Base-by-base conservation (phyloP, 2,329 filamentous ascomycete species). In the Fusarium miscanthi region DNA sequence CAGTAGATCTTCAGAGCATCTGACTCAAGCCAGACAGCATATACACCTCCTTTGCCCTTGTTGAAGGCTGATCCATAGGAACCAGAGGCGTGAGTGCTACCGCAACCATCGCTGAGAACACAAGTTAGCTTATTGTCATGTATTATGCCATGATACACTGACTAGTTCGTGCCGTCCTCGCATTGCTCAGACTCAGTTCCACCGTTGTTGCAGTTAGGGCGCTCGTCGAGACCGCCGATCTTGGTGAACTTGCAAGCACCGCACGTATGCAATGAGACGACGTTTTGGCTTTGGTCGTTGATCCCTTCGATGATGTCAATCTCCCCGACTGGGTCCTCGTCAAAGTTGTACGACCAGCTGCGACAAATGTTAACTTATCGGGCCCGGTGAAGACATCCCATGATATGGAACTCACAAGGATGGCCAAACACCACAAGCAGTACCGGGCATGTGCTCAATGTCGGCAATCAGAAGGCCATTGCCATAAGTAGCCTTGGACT, bases 291-390 rank as follows among this genome's bases (percentile, higher is more conserved):
- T 66, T 88, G 85, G 37, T 83, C 80, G 81, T 93, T 92, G 73
- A 93, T 90, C 33, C 91, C 91, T 81, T 94, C 92, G 69, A 94
- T 89, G 73, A 94, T 91, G 78, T 94, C 92, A 74, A 94, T 91
- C 81, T 93, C 92, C 57, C 91, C 92, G 2, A 74, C 67, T 0
- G 71, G 72, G 30, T 74, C 57, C 31, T 74, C 72, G 2, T 65
- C 51, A 10, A 66, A 66, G 31, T 66, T 66, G n/a, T 66, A 66
- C 2, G 60, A 65, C 63, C 63, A 66, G 33, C 63, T 66, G 21
- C 3, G 10, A 13, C 8, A 8, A 2, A 11, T 11, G 6, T 66
- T 31, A 65, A 31, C 19, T 30, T 10, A 35, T 51, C n/a, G n/a
- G 1, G 8, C 8, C 3, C 2, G 5, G 10, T 23, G 4, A 10